A percentile compares a stretch with the other conserved stretches of the same genome.
phyloP scores from a whole-genome alignment of 1,284 basidiomycete genomes.

The Ceratobasidium sp. region DNA sequence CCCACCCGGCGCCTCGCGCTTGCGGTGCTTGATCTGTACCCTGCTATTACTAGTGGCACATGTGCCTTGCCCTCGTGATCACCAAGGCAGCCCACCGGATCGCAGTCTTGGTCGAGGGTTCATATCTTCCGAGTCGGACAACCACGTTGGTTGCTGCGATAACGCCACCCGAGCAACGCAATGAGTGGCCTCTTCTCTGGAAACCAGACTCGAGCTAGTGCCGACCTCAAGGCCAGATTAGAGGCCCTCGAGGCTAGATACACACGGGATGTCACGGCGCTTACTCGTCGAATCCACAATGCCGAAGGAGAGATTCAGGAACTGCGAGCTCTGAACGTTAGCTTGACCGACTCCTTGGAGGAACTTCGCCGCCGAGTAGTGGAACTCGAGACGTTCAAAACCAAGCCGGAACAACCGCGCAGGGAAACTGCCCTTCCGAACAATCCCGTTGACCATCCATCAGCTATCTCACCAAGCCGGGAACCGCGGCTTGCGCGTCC shows the following conservation, averaged over 20 bases:
- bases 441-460: background rate
- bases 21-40: background rate
- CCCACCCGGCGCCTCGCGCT: background rate
- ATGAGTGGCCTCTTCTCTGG: slow-evolving; percentile 6
- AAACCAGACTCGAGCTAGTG: background rate
- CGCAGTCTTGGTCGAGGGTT: background rate
- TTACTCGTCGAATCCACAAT: background rate
- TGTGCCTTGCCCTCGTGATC: background rate
- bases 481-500: slow-evolving; percentile 6
- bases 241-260: background rate
- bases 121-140: no score
- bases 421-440: background rate
- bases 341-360: background rate
- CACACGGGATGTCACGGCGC: background rate
- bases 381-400: background rate
- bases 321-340: background rate
- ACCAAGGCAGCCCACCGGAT: background rate
- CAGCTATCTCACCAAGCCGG: background rate
- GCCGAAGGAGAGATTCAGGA: slow-evolving; percentile 4
- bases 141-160: no score
- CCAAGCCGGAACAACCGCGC: background rate
- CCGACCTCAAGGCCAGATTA: background rate
- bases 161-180: background rate
- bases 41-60: background rate
- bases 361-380: background rate